Percentiles rank a stretch among this genome's conserved stretches.
Conservation (phyloP, 1,284 basidiomycete species). For the Microbotryum scabiosae region DNA sequence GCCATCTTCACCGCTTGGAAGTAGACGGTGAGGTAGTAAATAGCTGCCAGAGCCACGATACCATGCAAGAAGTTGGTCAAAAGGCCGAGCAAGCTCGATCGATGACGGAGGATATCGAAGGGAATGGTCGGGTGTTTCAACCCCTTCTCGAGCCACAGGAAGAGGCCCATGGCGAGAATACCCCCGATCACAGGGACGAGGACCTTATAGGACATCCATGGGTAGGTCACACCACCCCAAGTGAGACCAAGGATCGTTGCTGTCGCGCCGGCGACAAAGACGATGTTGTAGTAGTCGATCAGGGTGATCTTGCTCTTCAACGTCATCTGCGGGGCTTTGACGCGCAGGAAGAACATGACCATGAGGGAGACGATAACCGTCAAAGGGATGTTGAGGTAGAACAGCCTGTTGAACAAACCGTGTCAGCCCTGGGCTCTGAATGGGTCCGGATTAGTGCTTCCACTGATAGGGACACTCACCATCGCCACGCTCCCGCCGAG, state of each 20-base stretch:
- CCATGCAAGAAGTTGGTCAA: conserved; percentile 39
- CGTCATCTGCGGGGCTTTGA: conserved; percentile 37
- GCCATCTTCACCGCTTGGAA: conserved; percentile 31
- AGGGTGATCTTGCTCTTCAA: conserved; percentile 37
- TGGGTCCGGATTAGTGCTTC: too few relatives aligned
- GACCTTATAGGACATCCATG: conserved; percentile 38
- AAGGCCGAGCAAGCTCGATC: conserved; percentile 36
- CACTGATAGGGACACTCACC: conserved; percentile 22
- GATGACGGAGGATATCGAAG: conserved; percentile 35
- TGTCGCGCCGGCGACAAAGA: conserved; percentile 25
- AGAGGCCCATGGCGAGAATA: conserved; percentile 35
- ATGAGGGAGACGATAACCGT: conserved; percentile 30
- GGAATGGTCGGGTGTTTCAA: conserved; percentile 37
- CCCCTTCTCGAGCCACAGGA: conserved; percentile 30
- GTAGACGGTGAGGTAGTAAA: conserved; percentile 24
- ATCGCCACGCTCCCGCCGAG: conserved; percentile 41
- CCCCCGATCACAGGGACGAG: conserved; percentile 38
- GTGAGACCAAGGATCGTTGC: conserved; percentile 38
- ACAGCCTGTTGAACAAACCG: not conserved
- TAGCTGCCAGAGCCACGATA: conserved; percentile 20
- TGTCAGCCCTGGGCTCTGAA: too few relatives aligned
- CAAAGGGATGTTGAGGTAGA: conserved; percentile 35
- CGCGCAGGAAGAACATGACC: conserved; percentile 32
- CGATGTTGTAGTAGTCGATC: conserved; percentile 39
- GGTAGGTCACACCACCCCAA: conserved; percentile 38